phyloP scores from a whole-genome alignment of 2,329 filamentous ascomycete genomes.

The Teratosphaeriaceae sp. region DNA sequence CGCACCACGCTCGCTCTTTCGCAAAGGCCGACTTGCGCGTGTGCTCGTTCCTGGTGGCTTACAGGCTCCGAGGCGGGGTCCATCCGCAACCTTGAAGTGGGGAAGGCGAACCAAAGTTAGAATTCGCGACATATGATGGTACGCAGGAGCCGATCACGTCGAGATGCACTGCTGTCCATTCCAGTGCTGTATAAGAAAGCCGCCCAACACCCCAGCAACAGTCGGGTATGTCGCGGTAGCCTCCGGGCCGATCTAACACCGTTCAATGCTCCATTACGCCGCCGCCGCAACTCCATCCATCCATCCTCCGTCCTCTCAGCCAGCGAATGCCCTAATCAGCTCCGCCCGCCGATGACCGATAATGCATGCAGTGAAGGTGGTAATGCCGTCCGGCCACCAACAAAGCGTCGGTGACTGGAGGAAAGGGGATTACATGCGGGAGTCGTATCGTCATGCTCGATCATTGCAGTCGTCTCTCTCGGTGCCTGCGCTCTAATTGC shows the following conservation, averaged over 20 bases:
- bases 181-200: background rate
- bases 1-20: background rate
- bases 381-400: background rate
- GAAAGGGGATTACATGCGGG: conserved; percentile 2
- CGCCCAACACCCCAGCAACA: conserved; percentile 2
- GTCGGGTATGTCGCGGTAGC: conserved; percentile 2
- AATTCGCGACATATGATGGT: background rate
- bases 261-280: background rate
- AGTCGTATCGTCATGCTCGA: conserved; percentile 8
- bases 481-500: conserved; percentile 4
- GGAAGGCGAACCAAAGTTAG: background rate
- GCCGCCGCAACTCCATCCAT: background rate
- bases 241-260: background rate
- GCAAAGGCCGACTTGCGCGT: background rate
- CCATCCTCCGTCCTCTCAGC: background rate
- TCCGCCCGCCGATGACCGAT: background rate
- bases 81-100: background rate
- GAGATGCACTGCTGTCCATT: background rate
- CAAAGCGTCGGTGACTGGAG: background rate
- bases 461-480: conserved; percentile 10
- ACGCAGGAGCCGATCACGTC: background rate
- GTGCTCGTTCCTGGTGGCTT: background rate
- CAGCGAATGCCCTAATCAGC: background rate
- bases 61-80: background rate
- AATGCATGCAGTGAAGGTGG: background rate